A percentile compares a stretch with the other conserved stretches of the same genome.
Conservation (phyloP, 2,329 filamentous ascomycete species). For the Botrytis squamosa region DNA sequence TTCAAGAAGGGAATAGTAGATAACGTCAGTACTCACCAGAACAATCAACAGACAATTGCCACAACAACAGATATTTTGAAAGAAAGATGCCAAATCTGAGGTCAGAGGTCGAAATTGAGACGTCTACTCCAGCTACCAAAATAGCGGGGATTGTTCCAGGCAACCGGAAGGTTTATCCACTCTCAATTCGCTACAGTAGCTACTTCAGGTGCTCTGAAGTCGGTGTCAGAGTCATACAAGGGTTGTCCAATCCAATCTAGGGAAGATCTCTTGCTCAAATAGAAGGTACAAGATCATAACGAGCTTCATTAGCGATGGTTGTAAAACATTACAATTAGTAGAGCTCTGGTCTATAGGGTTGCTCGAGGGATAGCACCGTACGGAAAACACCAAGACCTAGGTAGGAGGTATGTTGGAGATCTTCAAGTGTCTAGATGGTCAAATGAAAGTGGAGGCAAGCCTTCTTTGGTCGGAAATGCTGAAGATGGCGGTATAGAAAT, state of each 20-base stretch:
- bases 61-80: neutral
- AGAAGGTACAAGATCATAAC: conserved; percentile 5
- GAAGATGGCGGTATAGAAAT: conserved; percentile 13
- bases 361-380: neutral
- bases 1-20: neutral
- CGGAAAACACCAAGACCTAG: neutral
- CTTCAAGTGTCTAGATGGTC: neutral
- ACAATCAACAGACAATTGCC: neutral
- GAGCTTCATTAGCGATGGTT: conserved; percentile 8
- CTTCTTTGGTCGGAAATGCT: neutral
- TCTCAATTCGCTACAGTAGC: conserved; percentile 17
- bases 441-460: conserved; percentile 1
- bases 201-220: conserved; percentile 14
- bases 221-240: conserved; percentile 6
- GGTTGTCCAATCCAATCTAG: neutral
- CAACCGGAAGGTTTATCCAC: conserved; percentile 20
- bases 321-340: neutral
- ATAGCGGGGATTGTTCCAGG: conserved; percentile 21
- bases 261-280: neutral
- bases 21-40: neutral
- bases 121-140: conserved; percentile 10
- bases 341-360: neutral
- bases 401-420: conserved; percentile 1
- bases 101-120: conserved; percentile 12
- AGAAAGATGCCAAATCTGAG: neutral